A percentile compares a stretch with the other conserved stretches of the same genome.
These are phyloP conservation scores for Wickerhamomyces queroliae DNA, from an alignment of 805 yeast genomes.

Conservation along the genomic window DNA sequence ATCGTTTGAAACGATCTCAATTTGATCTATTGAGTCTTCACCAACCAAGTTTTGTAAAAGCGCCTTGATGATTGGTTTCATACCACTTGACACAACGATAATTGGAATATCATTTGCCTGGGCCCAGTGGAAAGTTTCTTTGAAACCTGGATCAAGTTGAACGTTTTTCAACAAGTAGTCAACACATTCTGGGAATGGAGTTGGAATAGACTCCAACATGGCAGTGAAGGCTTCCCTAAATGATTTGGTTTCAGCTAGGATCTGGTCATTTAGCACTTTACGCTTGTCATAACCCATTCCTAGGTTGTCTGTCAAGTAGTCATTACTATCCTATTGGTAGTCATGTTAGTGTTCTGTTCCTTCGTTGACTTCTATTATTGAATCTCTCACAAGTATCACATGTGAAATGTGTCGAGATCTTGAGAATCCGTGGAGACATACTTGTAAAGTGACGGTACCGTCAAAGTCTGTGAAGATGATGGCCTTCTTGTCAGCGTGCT, in stretches of 20 bases:
- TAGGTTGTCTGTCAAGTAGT: slow-evolving; percentile 77
- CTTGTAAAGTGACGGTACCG: slow-evolving; percentile 90
- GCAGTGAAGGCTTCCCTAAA: slow-evolving; percentile 79
- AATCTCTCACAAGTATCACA: not conserved
- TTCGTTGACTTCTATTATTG: not conserved
- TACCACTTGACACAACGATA: slow-evolving; percentile 86
- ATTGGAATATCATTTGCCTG: slow-evolving; percentile 67
- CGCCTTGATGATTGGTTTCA: slow-evolving; percentile 86
- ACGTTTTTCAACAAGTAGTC: slow-evolving; percentile 60
- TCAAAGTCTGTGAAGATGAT: slow-evolving; percentile 97
- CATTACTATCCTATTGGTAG: slow-evolving; percentile 66
- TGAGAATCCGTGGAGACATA: slow-evolving; percentile 6
- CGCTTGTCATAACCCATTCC: slow-evolving; percentile 81
- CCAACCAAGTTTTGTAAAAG: slow-evolving; percentile 73
- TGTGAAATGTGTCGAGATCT: not conserved
- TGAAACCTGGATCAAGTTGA: slow-evolving; percentile 86
- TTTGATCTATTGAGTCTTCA: slow-evolving; percentile 59
- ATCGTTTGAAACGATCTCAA: slow-evolving; percentile 79
- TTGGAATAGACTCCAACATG: slow-evolving; percentile 76
- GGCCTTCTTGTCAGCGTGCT: slow-evolving; percentile 39
- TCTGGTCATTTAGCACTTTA: slow-evolving; percentile 59
- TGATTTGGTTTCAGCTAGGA: slow-evolving; percentile 58
- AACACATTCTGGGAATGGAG: slow-evolving; percentile 80
- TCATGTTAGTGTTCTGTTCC: not conserved
- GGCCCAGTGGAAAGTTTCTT: slow-evolving; percentile 76